These are phyloP conservation scores for Blastobotrys serpentis DNA, from an alignment of 1,139 yeast species.

Conservation along the genomic window DNA sequence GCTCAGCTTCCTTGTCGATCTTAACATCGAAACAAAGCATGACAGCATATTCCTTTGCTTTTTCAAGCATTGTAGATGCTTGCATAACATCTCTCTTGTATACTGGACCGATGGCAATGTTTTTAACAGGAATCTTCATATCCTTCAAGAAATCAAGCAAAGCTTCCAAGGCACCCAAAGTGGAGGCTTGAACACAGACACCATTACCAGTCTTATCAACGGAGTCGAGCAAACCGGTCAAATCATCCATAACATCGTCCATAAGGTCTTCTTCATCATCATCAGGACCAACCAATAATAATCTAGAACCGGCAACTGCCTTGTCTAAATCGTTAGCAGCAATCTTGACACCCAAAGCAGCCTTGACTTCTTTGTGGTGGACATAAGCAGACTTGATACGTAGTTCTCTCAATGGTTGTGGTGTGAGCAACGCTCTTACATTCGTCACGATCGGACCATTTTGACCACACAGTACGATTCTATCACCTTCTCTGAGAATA, in stretches of 20 bases:
- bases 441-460: constrained; percentile 99
- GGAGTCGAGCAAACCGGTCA: constrained; percentile 90
- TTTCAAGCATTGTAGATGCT: constrained; percentile 94
- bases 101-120: constrained; percentile 97
- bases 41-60: constrained; percentile 91
- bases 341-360: constrained; percentile 97
- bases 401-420: constrained; percentile 95
- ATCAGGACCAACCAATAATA: constrained; percentile 92
- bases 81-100: constrained; percentile 97
- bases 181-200: constrained; percentile 97
- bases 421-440: constrained; percentile 92
- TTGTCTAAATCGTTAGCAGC: constrained; percentile 97
- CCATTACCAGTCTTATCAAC: constrained; percentile 94
- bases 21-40: constrained; percentile 98
- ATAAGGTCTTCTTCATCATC: constrained; percentile 96
- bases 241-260: constrained; percentile 99
- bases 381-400: constrained; percentile 93
- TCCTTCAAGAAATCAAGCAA: constrained; percentile 93
- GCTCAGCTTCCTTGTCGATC: constrained; percentile 97
- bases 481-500: constrained; percentile 88
- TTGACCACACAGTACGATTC: constrained; percentile 94
- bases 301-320: constrained; percentile 98
- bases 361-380: constrained; percentile 96
- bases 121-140: constrained; percentile 98
- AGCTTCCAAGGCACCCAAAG: constrained; percentile 97